Conservation (phyloP, 352 stramenopile genomes). For the Globisporangium megalacanthum region DNA sequence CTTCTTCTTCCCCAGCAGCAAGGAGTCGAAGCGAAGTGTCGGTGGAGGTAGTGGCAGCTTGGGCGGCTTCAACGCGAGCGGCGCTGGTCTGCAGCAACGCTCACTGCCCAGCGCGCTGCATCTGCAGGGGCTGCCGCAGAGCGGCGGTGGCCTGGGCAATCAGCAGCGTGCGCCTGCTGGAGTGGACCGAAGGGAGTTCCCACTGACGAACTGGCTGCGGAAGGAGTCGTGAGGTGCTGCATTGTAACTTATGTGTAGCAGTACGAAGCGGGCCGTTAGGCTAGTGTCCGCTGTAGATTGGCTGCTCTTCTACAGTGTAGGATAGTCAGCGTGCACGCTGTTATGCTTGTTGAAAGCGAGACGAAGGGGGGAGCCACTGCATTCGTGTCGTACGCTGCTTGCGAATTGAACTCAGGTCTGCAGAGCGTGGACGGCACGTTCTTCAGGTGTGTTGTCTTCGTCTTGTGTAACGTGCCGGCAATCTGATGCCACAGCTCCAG, state of each 20-base stretch:
- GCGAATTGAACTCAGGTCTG: conserved; percentile 19
- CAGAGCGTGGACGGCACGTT: conserved; percentile 55
- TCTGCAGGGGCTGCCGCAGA: conserved; percentile 31
- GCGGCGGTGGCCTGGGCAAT: conserved; percentile 13
- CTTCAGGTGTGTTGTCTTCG: conserved; percentile 28
- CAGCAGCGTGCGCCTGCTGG: conserved; percentile 13
- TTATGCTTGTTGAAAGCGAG: not conserved
- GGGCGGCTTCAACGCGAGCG: conserved; percentile 3
- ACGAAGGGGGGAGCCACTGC: no score
- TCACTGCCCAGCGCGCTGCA: conserved; percentile 44
- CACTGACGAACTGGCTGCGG: conserved; percentile 61
- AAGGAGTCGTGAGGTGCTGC: conserved; percentile 20
- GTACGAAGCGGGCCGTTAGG: not conserved
- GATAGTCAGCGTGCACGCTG: not conserved
- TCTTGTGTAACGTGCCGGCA: conserved; percentile 17
- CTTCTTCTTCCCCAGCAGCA: conserved; percentile 48
- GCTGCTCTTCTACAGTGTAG: not conserved
- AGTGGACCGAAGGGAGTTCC: conserved; percentile 44
- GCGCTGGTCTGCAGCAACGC: conserved; percentile 24
- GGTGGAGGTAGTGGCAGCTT: not conserved
- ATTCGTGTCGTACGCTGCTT: not conserved
- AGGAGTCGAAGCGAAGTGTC: conserved; percentile 29
- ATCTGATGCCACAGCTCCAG: conserved; percentile 43
- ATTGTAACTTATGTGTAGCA: conserved; percentile 3
- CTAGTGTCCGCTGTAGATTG: no score